Evolutionary conservation across 768 basidiomycete species (phyloP), one percentile per base, ranked within the genome.

Genomic region (Termitomyces sp.): DNA sequence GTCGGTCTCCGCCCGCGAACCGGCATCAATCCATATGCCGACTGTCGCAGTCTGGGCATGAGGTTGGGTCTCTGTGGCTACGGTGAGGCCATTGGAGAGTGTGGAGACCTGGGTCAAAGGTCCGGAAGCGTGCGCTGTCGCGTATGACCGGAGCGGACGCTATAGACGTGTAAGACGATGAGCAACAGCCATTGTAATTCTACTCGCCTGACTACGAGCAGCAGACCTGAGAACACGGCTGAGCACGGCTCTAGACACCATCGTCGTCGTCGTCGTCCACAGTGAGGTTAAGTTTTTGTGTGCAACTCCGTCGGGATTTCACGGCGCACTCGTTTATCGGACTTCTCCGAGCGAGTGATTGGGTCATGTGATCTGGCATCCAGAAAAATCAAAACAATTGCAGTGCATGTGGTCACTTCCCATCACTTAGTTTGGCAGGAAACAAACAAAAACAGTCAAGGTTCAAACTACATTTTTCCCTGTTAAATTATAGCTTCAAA

Each of bases 11-110:
- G 94, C 95, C 55, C 97, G 84, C 61, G 92, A 94, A 61, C 97
- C 97, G 57, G 97, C 96, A 70, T 98, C 96, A 66, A 99, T 96
- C 94, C 94, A 99, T 58, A 98, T 89, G 60, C 97, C 97, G 35
- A 98, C 94, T n/a, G 96, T 99, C 7, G 95, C 94, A 0, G 97
- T 98, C 74, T 95, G 90, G 4, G 93, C 88, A 70, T 91, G 88
- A 5, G 91, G 81, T 59, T 94, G 90, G 8, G 89, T 76, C 73
- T 96, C 94, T 2, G 94, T 96, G 48, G 95, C 95, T 62, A 99
- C 87, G 12, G 94, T 96, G 56, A 99, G 79, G 59, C 97, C 97
- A 77, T 97, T 98, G 14, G 91, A 79, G 54, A 99, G 88, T 5
- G 93, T 96, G 27, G 94, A 88, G 58, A 93, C 85, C 73, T 98